phyloP scores from a whole-genome alignment of 2,329 filamentous ascomycete genomes.

The Venturia aucupariae region DNA sequence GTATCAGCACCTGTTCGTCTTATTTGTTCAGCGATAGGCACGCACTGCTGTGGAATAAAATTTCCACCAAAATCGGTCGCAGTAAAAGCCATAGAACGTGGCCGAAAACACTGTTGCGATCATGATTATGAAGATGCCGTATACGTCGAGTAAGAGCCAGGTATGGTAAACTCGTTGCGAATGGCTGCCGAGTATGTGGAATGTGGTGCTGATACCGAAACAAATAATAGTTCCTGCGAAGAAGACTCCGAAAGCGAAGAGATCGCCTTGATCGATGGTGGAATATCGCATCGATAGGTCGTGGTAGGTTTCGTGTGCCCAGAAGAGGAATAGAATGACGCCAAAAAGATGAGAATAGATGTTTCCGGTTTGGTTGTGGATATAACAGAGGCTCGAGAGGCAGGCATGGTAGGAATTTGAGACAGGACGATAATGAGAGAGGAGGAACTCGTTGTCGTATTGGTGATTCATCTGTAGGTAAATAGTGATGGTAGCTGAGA shows the following conservation, averaged over 20 bases:
- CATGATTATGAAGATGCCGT: slow-evolving; percentile 4
- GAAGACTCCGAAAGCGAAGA: slow-evolving; percentile 28
- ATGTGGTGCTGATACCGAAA: slow-evolving; percentile 52
- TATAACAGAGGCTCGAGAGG: slow-evolving; percentile 44
- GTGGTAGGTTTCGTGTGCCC: not conserved
- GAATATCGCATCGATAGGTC: not conserved
- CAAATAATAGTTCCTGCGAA: slow-evolving; percentile 34
- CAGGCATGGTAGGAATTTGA: slow-evolving; percentile 48
- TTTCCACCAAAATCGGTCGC: slow-evolving; percentile 1
- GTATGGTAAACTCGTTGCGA: slow-evolving; percentile 59
- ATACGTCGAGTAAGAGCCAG: slow-evolving; percentile 4
- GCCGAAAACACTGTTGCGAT: not conserved
- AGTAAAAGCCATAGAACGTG: slow-evolving; percentile 6
- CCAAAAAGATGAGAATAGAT: slow-evolving; percentile 52
- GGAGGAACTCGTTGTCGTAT: slow-evolving; percentile 54
- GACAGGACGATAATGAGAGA: slow-evolving; percentile 49
- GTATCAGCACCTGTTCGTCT: too few species aligned
- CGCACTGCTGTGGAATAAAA: not conserved
- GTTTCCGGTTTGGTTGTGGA: slow-evolving; percentile 56
- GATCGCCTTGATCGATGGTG: slow-evolving; percentile 21
- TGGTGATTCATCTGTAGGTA: slow-evolving; percentile 16
- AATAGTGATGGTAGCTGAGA: too few species aligned
- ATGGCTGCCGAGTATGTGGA: slow-evolving; percentile 79
- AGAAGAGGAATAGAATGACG: not conserved
- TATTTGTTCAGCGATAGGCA: too few species aligned